A percentile compares a stretch with the other conserved stretches of the same genome.
phyloP scores from a whole-genome alignment of 768 basidiomycete genomes.

The Daedalea quercina region DNA sequence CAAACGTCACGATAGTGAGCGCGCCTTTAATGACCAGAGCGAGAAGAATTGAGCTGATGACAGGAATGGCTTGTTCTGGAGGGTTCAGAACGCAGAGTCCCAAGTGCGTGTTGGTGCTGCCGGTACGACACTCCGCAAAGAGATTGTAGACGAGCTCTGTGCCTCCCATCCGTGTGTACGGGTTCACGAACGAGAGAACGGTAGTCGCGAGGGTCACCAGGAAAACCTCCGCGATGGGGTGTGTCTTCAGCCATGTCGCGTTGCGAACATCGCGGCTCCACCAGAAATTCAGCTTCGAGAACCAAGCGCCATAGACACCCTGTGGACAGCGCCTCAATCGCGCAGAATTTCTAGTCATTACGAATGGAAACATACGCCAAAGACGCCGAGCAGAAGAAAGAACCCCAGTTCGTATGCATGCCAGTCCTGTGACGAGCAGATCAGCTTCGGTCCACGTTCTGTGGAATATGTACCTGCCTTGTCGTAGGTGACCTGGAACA shows the following conservation, averaged over 20 bases:
- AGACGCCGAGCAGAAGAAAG: constrained; percentile 81
- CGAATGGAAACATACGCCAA: constrained; percentile 57
- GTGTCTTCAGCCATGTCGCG: constrained; percentile 70
- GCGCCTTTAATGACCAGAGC: constrained; percentile 78
- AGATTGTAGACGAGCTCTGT: constrained; percentile 92
- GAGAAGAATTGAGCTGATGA: constrained; percentile 59
- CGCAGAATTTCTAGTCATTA: no score
- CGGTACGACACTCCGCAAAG: constrained; percentile 76
- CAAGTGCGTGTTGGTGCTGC: constrained; percentile 45
- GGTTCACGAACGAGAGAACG: constrained; percentile 76
- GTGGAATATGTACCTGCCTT: constrained; percentile 37
- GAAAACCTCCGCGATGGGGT: constrained; percentile 80
- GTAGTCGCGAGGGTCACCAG: constrained; percentile 79
- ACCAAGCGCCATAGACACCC: constrained; percentile 93
- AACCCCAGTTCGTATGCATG: constrained; percentile 83
- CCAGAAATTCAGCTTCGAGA: constrained; percentile 84
- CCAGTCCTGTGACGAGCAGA: constrained; percentile 64
- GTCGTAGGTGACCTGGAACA: constrained; percentile 89
- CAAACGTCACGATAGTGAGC: constrained; percentile 86
- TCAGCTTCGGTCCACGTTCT: neutral
- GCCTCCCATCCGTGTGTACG: constrained; percentile 89
- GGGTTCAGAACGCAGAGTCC: constrained; percentile 71
- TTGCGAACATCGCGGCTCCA: constrained; percentile 84
- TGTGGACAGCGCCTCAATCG: constrained; percentile 20
- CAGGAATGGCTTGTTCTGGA: constrained; percentile 48